Evolutionary conservation across 345 rosid species (phyloP), one percentile per base, ranked within the genome.

Genomic region (Raphanus sativus): DNA sequence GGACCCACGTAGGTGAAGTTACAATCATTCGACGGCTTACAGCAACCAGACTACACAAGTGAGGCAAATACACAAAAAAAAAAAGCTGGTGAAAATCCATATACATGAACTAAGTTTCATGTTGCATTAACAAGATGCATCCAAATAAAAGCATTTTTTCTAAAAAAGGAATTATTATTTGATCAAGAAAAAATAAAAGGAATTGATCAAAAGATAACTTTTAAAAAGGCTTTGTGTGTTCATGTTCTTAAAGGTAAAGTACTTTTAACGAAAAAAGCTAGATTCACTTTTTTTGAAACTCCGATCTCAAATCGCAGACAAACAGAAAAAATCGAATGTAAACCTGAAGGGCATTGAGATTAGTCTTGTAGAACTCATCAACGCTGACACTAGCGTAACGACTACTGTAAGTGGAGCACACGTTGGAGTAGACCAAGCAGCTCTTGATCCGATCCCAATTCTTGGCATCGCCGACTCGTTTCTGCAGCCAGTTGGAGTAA

Each of bases 11-110:
- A 94, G 9, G 81, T 77, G 80, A 84, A 94, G 29, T 79, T 86
- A 78, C 99, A 94, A 75, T 83, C 91, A 42, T 87, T 81, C 0
- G 98, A 85, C 30, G 98, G 98, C 89, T 92, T 94, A 79, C 98
- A 94, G 88, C 99, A 94, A 45, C 99, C 99, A 77, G 99, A 87
- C 99, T 94, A 87, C 83, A 80, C 65, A 69, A 68, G n/a, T 15
- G 11, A 8, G n/a, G 8, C 4, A 24, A 28, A 38, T 45, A 24
- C 17, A 8, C n/a, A n/a, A n/a, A 16, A 67, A 32, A 70, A 56
- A 2, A 21, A 6, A 4, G 12, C 56, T 50, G 11, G 50, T 70
- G 48, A 63, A 28, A 17, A 65, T 17, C 17, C 8, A 52, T 16
- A 54, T 54, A n/a, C n/a, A n/a, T n/a, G n/a, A n/a, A n/a, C n/a